phyloP scores from a whole-genome alignment of 139 green algal genomes.

The Chlorella sp. region DNA sequence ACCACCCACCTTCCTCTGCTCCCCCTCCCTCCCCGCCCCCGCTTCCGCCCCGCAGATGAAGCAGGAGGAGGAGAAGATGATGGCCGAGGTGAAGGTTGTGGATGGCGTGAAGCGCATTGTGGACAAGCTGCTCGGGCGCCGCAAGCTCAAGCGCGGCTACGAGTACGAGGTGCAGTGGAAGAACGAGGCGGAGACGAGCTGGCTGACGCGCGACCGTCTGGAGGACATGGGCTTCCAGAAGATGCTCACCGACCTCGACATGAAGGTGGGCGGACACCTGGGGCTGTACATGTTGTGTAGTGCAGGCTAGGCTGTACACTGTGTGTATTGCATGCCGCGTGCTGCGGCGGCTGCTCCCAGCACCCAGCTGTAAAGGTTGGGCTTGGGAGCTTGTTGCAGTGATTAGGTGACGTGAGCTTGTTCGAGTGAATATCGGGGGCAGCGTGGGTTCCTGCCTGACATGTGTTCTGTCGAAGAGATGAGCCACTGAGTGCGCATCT shows the following conservation, averaged over 20 bases:
- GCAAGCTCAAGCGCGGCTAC: constrained; percentile 72
- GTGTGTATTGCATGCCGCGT: no score
- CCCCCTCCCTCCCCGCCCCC: neutral
- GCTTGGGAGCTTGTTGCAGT: no score
- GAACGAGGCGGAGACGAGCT: constrained; percentile 45
- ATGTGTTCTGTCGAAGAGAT: no score
- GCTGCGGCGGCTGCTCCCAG: no score
- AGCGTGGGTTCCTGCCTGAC: no score
- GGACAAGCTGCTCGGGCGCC: constrained; percentile 61
- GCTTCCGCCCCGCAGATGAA: constrained; percentile 45
- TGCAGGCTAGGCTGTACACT: no score
- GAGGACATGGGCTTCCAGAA: constrained; percentile 91
- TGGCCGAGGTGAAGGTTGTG: constrained; percentile 70
- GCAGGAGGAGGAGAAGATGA: constrained; percentile 90
- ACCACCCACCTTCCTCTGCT: no score
- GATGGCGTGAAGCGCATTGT: constrained; percentile 65
- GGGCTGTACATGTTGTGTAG: no score
- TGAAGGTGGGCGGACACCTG: constrained; percentile 69
- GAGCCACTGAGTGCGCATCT: no score
- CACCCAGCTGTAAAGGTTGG: no score
- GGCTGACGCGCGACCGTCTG: constrained; percentile 78
- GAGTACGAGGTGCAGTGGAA: constrained; percentile 76
- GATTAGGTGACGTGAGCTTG: no score
- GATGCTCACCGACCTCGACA: constrained; percentile 91
- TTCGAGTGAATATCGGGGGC: no score